Conservation (phyloP, 2,329 filamentous ascomycete genomes). For the Trichophyton mentagrophytes region DNA sequence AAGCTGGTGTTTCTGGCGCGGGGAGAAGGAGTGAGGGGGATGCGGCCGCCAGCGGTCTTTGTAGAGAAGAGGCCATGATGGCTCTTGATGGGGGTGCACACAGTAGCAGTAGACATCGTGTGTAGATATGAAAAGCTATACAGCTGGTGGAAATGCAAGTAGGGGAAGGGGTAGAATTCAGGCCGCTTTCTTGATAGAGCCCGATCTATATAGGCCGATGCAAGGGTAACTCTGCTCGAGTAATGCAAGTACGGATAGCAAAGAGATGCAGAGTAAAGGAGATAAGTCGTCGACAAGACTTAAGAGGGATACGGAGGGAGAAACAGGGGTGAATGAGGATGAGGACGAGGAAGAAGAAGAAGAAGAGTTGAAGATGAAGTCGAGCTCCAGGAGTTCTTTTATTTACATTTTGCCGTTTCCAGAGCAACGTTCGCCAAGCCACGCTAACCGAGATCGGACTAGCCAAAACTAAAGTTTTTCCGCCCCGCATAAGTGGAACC, state of each 20-base stretch:
- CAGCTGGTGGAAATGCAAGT: slow-evolving; percentile 1
- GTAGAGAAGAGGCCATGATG: slow-evolving; percentile 85
- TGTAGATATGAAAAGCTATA: neutral
- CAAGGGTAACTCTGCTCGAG: slow-evolving; percentile 19
- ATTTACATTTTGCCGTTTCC: slow-evolving; percentile 24
- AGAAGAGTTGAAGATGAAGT: slow-evolving; percentile 11
- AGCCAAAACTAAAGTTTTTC: slow-evolving; percentile 8
- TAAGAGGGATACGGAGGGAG: slow-evolving; percentile 21
- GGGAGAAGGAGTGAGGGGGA: slow-evolving; percentile 88
- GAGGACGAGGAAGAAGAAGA: slow-evolving; percentile 16
- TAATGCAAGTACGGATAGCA: slow-evolving; percentile 14
- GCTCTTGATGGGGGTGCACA: slow-evolving; percentile 90
- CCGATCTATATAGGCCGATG: slow-evolving; percentile 24
- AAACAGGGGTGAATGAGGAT: slow-evolving; percentile 17
- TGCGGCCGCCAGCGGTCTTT: slow-evolving; percentile 84
- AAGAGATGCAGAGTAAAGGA: neutral
- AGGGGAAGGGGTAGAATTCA: slow-evolving; percentile 12
- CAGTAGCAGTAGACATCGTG: slow-evolving; percentile 67
- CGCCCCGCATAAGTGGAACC: neutral
- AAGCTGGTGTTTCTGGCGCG: slow-evolving; percentile 44
- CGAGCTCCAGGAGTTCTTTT: slow-evolving; percentile 9
- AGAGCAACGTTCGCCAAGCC: slow-evolving; percentile 24
- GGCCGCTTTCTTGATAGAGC: slow-evolving; percentile 17
- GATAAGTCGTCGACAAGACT: neutral
- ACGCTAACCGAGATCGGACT: slow-evolving; percentile 19